phyloP scores from a whole-genome alignment of 371 early-diverging fungal genomes.

The Batrachochytrium dendrobatidis region DNA sequence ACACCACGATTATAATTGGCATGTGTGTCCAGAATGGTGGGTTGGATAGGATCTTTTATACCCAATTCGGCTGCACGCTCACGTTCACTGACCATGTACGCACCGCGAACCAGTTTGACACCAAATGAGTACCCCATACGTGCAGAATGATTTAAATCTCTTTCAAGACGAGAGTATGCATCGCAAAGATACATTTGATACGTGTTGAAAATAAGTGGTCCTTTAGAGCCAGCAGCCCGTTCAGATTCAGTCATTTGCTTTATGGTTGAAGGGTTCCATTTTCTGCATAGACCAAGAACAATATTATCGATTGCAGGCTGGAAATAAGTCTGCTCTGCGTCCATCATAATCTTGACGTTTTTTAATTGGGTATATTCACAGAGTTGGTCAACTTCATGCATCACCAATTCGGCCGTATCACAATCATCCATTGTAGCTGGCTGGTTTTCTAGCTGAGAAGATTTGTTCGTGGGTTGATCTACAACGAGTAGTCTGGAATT shows the following conservation, averaged over 20 bases:
- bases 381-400: slow-evolving; percentile 57
- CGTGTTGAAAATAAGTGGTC: slow-evolving; percentile 80
- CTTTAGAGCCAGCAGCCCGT: slow-evolving; percentile 10
- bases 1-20: slow-evolving; percentile 74
- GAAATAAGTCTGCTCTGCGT: slow-evolving; percentile 93
- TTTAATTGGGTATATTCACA: slow-evolving; percentile 52
- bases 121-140: slow-evolving; percentile 72
- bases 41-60: slow-evolving; percentile 74
- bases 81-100: slow-evolving; percentile 84
- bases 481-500: background rate
- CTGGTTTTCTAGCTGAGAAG: background rate
- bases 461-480: background rate
- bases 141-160: slow-evolving; percentile 61
- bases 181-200: slow-evolving; percentile 92
- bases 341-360: slow-evolving; percentile 76
- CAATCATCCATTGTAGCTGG: slow-evolving; percentile 44
- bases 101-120: slow-evolving; percentile 90
- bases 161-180: slow-evolving; percentile 53
- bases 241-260: too few species aligned
- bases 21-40: slow-evolving; percentile 77
- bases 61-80: slow-evolving; percentile 64
- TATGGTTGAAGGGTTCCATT: slow-evolving; percentile 69
- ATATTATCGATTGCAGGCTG: slow-evolving; percentile 88
- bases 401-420: slow-evolving; percentile 62
- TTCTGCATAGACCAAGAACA: slow-evolving; percentile 56